Base-by-base conservation (phyloP, 768 basidiomycete species). In the Kondoa subrosea region DNA sequence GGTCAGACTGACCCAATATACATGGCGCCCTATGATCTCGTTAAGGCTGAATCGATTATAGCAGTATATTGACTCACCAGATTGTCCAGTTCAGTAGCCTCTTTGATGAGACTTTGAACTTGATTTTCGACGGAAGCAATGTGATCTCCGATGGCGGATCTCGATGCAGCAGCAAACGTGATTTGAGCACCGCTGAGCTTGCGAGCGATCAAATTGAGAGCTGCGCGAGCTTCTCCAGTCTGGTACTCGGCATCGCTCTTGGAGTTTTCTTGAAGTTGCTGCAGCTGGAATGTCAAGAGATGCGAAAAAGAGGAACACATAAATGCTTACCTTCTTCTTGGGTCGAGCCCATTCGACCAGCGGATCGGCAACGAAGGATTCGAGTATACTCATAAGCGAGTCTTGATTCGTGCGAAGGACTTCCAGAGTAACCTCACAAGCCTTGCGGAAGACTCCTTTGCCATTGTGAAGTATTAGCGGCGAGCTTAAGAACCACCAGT, bases 351-450 rank as follows among this genome's bases (percentile, higher is more conserved):
- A 97, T 77, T 97, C 93, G 33, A 92, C 87, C 1, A 99, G 82
- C 0, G 95, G 95, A 76, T 99, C 95, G 73, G 97, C 93, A 32
- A 92, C 84, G 76, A 97, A 97, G 1, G 95, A 89, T 74, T 96
- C 93, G 50, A 99, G 82, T 0, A 97, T 89, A 75, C 85, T 92
- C 87, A 91, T 91, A 66, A 99, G 80, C 56, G 86, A 86, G 75
- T 97, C 91, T 76, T 86, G 88, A 81, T 97, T 91, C 71, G 87
- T 84, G 32, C 91, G 84, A 29, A 99, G 81, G 40, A 95, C 78
- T 68, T 86, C 83, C 80, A 99, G 81, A 1, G 91, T 88, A 68
- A 93, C 84, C 78, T 97, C 91, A 74, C 89, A 91, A 0, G 91
- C 85, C 62, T 85, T 86, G 25, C 95, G 86, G 79, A 87, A 97